Evolutionary conservation across 257 asterid species (phyloP), one percentile per base, ranked within the genome.

Genomic region (Knoxia roxburghii): DNA sequence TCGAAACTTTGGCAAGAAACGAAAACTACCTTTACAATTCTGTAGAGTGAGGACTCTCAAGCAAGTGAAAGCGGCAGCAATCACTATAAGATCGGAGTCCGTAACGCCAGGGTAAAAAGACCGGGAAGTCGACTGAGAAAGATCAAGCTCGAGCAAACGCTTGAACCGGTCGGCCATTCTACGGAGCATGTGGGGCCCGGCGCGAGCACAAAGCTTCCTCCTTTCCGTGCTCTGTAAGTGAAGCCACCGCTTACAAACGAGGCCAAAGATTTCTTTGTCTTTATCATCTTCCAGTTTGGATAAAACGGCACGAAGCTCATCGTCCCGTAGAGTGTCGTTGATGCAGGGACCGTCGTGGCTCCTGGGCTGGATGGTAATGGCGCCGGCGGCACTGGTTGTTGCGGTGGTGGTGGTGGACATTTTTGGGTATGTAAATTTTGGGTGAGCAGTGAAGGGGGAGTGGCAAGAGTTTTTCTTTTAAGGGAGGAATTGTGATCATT

Each of bases 161-260:
- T 88, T 85, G 80, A 93, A 93, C 18, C 99, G 79, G 71, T 85
- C 86, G 14, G 97, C 96, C 59, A 93, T 62, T 53, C 79, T 84
- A 6, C 73, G 63, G 75, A 93, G 99, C 96, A 88, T 93, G 79
- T 86, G 94, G 23, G 95, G 95, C n/a, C 96, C 99, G 65, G 99
- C 99, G 69, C 99, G 88, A 27, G 79, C 92, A 48, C 81, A 84
- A 29, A 93, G 89, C 70, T 78, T 90, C 72, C 80, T 77, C 62
- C 95, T 76, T 76, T 88, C 95, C 15, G 86, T 83, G 82, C 96
- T 93, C 85, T 93, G 99, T 2, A 90, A 72, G 69, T 45, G 78
- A 74, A 93, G 96, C 99, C 99, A 93, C 39, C 94, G 70, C 80
- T 88, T 93, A 89, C 99, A 93, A 29, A 90, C 99, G 46, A 90